phyloP scores from a whole-genome alignment of 2,329 filamentous ascomycete genomes.

The Aspergillus ibericus region DNA sequence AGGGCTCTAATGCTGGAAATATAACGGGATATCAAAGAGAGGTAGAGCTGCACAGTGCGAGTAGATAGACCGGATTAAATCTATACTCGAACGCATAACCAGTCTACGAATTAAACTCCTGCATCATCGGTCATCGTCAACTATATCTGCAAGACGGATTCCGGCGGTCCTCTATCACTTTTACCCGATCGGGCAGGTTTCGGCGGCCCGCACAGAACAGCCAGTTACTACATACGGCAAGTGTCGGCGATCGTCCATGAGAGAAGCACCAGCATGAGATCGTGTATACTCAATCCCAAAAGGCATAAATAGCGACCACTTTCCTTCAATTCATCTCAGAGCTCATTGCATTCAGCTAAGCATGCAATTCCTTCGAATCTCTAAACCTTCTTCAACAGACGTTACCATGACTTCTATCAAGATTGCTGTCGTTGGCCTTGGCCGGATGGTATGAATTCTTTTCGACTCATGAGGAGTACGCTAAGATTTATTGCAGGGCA shows the following conservation, averaged over 20 bases:
- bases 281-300: not conserved
- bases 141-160: not conserved
- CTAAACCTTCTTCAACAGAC: not conserved
- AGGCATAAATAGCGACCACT: not conserved
- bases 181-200: not conserved
- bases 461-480: not conserved
- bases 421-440: slow-evolving; percentile 9
- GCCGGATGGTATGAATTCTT: not conserved
- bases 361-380: not conserved
- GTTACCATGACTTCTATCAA: not conserved
- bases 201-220: not conserved
- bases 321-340: not conserved
- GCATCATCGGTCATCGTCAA: not conserved
- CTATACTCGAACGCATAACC: no score
- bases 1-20: no score
- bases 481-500: not conserved
- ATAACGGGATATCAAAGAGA: no score
- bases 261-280: no score
- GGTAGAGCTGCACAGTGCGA: no score
- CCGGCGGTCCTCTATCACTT: not conserved
- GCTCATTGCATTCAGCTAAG: not conserved
- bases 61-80: no score
- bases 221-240: not conserved
- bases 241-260: not conserved
- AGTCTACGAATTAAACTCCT: no score